Conservation (phyloP, 192 early-diverging fungal genomes). For the Chytriomyces confervae region DNA sequence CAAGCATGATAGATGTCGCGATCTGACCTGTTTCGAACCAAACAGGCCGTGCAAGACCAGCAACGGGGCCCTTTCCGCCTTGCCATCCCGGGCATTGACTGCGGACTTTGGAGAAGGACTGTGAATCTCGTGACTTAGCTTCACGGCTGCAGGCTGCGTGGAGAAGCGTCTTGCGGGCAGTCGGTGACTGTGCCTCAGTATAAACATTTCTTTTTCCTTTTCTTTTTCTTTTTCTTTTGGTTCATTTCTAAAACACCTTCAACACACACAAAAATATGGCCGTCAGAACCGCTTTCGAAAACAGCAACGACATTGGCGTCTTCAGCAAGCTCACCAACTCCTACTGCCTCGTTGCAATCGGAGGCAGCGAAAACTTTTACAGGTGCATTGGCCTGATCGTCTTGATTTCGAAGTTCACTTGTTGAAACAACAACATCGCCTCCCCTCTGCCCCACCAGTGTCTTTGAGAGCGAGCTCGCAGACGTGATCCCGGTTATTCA, state of each 20-base stretch:
- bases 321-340: slow-evolving; percentile 97
- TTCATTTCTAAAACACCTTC: slow-evolving; percentile 1
- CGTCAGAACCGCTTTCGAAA: slow-evolving; percentile 92
- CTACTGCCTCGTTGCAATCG: slow-evolving; percentile 95
- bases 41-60: slow-evolving; percentile 31
- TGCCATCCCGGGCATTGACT: background rate
- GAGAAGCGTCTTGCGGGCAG: background rate
- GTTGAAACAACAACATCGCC: slow-evolving; percentile 19
- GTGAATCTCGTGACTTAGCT: slow-evolving; percentile 7
- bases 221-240: slow-evolving; percentile 21
- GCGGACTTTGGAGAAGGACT: background rate
- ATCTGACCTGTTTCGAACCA: slow-evolving; percentile 8
- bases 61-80: background rate
- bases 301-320: slow-evolving; percentile 98
- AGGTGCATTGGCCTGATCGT: slow-evolving; percentile 57
- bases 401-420: background rate
- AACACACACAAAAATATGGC: slow-evolving; percentile 30
- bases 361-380: slow-evolving; percentile 99
- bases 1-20: background rate
- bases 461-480: slow-evolving; percentile 92
- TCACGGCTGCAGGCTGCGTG: background rate
- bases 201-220: slow-evolving; percentile 13
- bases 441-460: slow-evolving; percentile 51
- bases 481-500: slow-evolving; percentile 97
- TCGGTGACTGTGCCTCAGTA: background rate